Base-by-base conservation (phyloP, 2,329 filamentous ascomycete genomes). In the Cladophialophora bantiana region DNA sequence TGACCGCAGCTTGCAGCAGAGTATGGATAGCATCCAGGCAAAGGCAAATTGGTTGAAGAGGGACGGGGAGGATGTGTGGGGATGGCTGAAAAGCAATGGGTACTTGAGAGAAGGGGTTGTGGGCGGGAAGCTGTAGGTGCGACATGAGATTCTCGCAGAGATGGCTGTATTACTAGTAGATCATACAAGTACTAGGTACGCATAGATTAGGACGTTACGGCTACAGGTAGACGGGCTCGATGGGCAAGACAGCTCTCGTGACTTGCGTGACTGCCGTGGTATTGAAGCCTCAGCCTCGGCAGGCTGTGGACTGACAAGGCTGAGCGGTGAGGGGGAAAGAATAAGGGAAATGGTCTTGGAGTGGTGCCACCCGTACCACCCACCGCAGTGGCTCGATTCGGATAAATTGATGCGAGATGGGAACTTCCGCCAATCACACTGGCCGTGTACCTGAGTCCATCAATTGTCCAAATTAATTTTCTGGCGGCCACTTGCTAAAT, bases 1-100 rank as follows among this genome's bases (percentile, higher is more conserved):
- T 75, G 92, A 96, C 75, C 89, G 94, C 77, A 89, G 91, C 57
- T 83, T 98, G 65, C 92, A 93, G n/a, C 94, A 98, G 83, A 94
- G 90, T 77, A 85, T 90, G 72, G 94, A 98, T 78, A 85, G 89
- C 3, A 90, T 97, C 74, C 87, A 87, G 68, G 93, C 93, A 63
- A 98, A 97, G 87, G 85, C 90, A 73, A 86, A 88, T 67, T 96
- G 92, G 92, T 77, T 96, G 64, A 81, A 88, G 78, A 87, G 93
- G 66, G 94, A 97, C 78, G 83, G 85, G 52, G 84, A 87, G 34
- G 92, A 96, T 78, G 91, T 97, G n/a, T 84, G 87, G 77, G 74
- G 78, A 62, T 94, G 90, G 90, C 80, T 92, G 70, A 87, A 87
- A 78, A 82, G 85, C 74, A 88, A 90, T 73, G 85, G 86, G 61